phyloP scores from a whole-genome alignment of 225 moss, liverwort and hornwort species.

The Pseudisothecium myosuroides region DNA sequence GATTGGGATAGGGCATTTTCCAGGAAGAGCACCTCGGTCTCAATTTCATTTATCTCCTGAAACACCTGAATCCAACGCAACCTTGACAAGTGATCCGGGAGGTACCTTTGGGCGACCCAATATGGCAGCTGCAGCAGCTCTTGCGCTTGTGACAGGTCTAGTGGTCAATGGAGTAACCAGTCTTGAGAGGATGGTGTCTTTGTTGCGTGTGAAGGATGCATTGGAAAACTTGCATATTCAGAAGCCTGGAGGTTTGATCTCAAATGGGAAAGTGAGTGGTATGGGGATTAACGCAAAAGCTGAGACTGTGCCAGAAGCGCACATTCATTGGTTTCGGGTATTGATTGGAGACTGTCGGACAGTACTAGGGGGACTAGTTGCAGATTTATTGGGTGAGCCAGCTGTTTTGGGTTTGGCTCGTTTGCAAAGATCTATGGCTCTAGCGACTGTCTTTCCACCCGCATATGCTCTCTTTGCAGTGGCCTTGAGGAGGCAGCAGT shows the following conservation, averaged over 20 bases:
- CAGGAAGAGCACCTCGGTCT: constrained; percentile 63
- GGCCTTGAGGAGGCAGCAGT: constrained; percentile 69
- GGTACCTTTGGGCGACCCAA: constrained; percentile 54
- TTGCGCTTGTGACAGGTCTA: constrained; percentile 63
- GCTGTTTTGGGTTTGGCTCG: constrained; percentile 68
- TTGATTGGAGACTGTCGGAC: constrained; percentile 85
- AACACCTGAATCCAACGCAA: constrained; percentile 59
- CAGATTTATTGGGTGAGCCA: constrained; percentile 83
- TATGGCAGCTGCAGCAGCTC: constrained; percentile 69
- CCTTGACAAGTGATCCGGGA: constrained; percentile 49
- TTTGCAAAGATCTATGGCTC: constrained; percentile 74
- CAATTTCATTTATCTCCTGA: constrained; percentile 81
- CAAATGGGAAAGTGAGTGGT: constrained; percentile 60
- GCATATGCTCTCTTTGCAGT: constrained; percentile 89
- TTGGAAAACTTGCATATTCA: constrained; percentile 70
- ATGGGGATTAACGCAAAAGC: constrained; percentile 48
- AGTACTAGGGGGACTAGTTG: constrained; percentile 74
- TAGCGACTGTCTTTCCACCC: constrained; percentile 71
- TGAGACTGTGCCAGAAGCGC: constrained; percentile 76
- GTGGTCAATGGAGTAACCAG: constrained; percentile 77
- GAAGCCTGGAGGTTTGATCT: constrained; percentile 46
- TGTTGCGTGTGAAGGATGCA: constrained; percentile 69
- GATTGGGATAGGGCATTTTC: constrained; percentile 58
- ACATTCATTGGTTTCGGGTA: constrained; percentile 88
- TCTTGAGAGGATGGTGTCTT: constrained; percentile 82